Base-by-base conservation (phyloP, 192 early-diverging fungal species). In the Phycomyces blakesleeanus region DNA sequence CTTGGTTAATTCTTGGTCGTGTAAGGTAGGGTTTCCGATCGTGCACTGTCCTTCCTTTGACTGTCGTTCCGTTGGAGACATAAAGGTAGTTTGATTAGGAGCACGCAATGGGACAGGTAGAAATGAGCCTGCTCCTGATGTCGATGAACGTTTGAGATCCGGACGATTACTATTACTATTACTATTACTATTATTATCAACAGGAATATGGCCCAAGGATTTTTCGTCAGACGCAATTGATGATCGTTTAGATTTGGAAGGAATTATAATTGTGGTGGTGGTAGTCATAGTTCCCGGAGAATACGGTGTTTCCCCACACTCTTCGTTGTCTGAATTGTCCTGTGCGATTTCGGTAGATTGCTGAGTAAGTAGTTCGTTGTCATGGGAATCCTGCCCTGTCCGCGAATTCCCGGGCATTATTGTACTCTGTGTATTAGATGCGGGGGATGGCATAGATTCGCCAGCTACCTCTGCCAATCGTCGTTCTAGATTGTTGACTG, bases 81-180 rank as follows among this genome's bases (percentile, higher is more conserved):
- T n/a, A 47, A 47, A 47, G 44, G 11, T 18, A 14, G 39, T 60
- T 9, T 37, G 51, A 26, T 63, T 38, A 41, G 61, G 51, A 25
- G 61, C 61, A 27, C 51, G 61, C 20, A 54, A 51, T 2, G 51
- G 34, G 10, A 63, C 51, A 40, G 61, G 51, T 41, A 54, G 26
- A 11, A 63, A 63, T 21, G 16, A 16, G 37, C 12, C 6, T 37
- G 29, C 29, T 34, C 29, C 29, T 34, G 29, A 7, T 34, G 3
- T 7, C 2, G 29, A 34, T 34, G 29, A 7, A 2, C 29, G 29
- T 34, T 34, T 34, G 29, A 7, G 29, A 5, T 34, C 29, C 7
- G 29, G 11, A 18, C 11, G 12, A 12, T 47, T 47, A 41, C 40
- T 41, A 41, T 41, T 41, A 14, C 40, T 41, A 41, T 41, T 6